Percentiles rank a stretch among this genome's conserved stretches.
phyloP scores from a whole-genome alignment of 805 yeast species.

The Komagataella phaffii region DNA sequence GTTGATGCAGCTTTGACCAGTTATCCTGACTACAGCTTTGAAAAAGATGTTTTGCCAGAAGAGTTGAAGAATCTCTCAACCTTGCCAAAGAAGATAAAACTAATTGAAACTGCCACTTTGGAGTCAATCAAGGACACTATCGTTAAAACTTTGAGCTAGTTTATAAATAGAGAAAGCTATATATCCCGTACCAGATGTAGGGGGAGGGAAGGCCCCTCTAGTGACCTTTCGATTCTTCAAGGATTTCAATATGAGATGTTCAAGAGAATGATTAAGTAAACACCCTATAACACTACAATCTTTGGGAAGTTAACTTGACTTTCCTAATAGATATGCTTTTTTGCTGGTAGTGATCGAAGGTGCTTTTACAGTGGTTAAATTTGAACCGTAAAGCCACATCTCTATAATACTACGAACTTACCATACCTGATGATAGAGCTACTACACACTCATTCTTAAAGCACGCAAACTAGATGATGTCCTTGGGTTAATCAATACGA shows the following conservation, averaged over 20 bases:
- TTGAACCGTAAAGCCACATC: no score
- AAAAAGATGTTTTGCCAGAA: conserved; percentile 76
- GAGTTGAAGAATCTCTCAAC: conserved; percentile 64
- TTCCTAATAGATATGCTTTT: no score
- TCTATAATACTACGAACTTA: no score
- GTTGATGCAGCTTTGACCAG: conserved; percentile 67
- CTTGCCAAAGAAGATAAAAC: conserved; percentile 62
- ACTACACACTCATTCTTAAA: no score
- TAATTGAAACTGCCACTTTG: conserved; percentile 59
- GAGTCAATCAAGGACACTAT: conserved; percentile 66
- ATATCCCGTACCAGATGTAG: background rate
- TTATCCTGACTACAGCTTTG: conserved; percentile 70
- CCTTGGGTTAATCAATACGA: background rate
- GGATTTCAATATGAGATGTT: no score
- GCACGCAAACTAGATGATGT: no score
- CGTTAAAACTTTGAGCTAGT: conserved; percentile 52
- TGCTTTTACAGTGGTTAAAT: no score
- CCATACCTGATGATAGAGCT: no score
- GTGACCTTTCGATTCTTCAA: background rate
- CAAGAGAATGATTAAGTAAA: no score
- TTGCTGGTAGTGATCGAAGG: no score
- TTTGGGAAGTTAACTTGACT: no score
- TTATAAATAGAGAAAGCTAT: conserved; percentile 5
- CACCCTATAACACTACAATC: no score
- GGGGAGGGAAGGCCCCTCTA: background rate